phyloP scores from a whole-genome alignment of 441 rosid species.

The Manihot esculenta region DNA sequence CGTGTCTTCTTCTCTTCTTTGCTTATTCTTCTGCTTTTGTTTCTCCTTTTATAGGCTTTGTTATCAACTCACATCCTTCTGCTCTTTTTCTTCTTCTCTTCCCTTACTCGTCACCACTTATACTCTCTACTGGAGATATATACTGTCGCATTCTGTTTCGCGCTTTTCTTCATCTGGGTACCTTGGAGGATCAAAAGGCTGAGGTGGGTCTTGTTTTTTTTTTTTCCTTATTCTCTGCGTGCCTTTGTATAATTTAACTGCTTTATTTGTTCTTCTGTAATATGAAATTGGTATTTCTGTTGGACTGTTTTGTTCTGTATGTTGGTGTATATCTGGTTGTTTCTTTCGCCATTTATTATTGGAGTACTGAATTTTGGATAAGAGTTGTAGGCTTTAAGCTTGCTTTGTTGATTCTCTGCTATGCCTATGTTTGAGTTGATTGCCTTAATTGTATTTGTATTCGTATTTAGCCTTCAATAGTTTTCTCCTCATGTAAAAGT shows the following conservation, averaged over 20 bases:
- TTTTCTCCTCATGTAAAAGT: no score
- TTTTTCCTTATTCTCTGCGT: background rate
- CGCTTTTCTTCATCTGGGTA: constrained; percentile 17
- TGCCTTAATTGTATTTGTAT: background rate
- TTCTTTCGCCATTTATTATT: background rate
- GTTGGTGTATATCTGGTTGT: background rate
- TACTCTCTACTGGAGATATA: background rate
- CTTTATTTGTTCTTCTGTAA: background rate
- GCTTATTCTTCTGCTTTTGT: background rate
- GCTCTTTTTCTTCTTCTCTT: background rate
- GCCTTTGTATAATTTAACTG: background rate
- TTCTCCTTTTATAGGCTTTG: no score
- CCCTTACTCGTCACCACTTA: constrained; percentile 7
- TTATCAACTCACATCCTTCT: background rate
- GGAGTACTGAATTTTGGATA: background rate
- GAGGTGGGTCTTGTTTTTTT: constrained; percentile 23
- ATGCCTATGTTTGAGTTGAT: background rate
- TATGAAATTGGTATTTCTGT: background rate
- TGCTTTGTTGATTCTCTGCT: background rate
- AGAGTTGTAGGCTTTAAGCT: background rate
- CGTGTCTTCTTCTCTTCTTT: constrained; percentile 8
- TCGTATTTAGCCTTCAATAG: no score
- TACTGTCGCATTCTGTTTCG: constrained; percentile 9
- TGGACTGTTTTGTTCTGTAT: no score
- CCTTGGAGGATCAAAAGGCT: constrained; percentile 6